These are phyloP conservation scores for Tillandsia fasciculata DNA, from an alignment of 176 grass and related monocot species.

Conservation along the genomic window DNA sequence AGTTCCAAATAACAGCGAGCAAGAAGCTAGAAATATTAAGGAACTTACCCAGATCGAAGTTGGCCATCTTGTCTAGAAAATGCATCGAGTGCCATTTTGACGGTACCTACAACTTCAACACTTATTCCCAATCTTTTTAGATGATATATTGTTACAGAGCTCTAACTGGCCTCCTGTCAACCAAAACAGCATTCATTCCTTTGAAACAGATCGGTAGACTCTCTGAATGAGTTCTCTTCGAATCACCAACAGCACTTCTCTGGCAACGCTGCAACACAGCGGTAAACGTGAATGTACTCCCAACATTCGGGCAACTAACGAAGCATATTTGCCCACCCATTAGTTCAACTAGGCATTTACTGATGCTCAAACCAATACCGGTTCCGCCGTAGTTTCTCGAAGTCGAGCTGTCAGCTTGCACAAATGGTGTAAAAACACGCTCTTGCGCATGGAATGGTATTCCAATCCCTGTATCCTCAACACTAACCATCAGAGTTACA, in stretches of 20 bases:
- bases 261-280: constrained; percentile 39
- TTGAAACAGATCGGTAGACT: constrained; percentile 49
- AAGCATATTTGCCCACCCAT: constrained; percentile 87
- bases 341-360: constrained; percentile 89
- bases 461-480: constrained; percentile 90
- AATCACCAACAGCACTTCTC: constrained; percentile 33
- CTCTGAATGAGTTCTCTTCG: constrained; percentile 43
- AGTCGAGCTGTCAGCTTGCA: constrained; percentile 96
- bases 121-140: constrained; percentile 66
- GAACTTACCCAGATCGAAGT: constrained; percentile 37
- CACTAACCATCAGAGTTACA: constrained; percentile 52
- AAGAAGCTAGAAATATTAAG: background rate
- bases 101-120: constrained; percentile 52
- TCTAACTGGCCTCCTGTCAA: constrained; percentile 66
- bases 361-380: constrained; percentile 94
- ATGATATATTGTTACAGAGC: constrained; percentile 83
- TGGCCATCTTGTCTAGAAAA: constrained; percentile 49
- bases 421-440: constrained; percentile 87
- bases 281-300: constrained; percentile 89
- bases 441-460: constrained; percentile 78
- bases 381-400: constrained; percentile 94
- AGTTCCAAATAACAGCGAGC: background rate
- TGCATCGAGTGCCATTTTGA: constrained; percentile 35
- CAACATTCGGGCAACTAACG: constrained; percentile 53
- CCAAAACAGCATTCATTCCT: constrained; percentile 64